Evolutionary conservation across 306 rosid species (phyloP), one percentile per base, ranked within the genome.

Genomic region (Casuarina cunninghamiana): DNA sequence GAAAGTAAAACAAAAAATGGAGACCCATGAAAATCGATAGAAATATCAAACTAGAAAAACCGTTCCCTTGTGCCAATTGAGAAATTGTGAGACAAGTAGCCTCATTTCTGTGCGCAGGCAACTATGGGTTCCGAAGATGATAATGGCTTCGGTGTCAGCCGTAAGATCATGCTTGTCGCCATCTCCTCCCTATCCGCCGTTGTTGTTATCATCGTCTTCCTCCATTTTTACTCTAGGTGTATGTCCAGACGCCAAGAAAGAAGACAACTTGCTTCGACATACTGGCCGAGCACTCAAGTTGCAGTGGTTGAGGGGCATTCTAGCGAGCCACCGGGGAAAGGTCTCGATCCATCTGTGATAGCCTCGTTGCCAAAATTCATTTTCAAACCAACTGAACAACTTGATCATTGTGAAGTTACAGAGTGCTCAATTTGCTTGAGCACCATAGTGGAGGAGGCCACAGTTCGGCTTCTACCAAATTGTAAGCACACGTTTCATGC

Each of bases 391-490:
- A 43, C 80, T 38, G 84, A 75, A 0, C 53, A 60, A 6, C 79
- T 80, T 49, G 51, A n/a, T 9, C 57, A 75, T 16, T 71, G 74
- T 38, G 84, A 85, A 67, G 61, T 54, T 41, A 12, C 66, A 17
- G 91, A 89, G 69, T 87, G 93, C 53, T 85, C 89, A 5, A 83
- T 89, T 84, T 89, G 91, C 73, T 61, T 89, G 26, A 81, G 78
- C 42, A 71, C 75, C 1, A 37, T 89, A 42, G 61, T 9, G 72
- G 82, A 80, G 8, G 93, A 84, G 73, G 74, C 84, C n/a, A 51
- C 41, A 10, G 78, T 78, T 16, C 75, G 85, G 73, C 65, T 82
- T 11, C 74, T 89, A 35, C 89, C 91, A 19, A 89, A 84, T 69
- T 87, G 91, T 77, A 85, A 83, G 73, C 91, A 89, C 44, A 3